These are phyloP conservation scores for Capsella rubella DNA, from an alignment of 441 rosid species.

Conservation along the genomic window DNA sequence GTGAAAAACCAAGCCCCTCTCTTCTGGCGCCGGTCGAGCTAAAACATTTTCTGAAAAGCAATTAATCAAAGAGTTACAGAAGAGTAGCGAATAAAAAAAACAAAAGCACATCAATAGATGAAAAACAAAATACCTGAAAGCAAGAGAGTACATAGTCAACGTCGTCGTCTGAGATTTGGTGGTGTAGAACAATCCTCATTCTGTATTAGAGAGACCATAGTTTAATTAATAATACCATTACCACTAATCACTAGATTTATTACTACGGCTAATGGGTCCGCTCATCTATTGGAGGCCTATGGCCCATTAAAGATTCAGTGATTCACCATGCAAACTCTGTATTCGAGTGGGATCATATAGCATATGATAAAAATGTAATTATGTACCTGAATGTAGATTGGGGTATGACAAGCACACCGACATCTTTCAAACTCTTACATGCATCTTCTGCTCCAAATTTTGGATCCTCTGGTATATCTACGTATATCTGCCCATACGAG, in stretches of 20 bases:
- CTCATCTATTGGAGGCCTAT: background rate
- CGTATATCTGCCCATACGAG: conserved; percentile 55
- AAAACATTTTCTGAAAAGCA: conserved; percentile 32
- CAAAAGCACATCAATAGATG: background rate
- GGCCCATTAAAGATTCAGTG: background rate
- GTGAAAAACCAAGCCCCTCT: background rate
- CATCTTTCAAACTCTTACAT: conserved; percentile 70
- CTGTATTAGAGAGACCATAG: conserved; percentile 48
- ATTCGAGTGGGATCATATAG: background rate
- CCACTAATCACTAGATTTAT: background rate
- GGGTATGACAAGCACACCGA: conserved; percentile 68
- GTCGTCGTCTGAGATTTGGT: conserved; percentile 81
- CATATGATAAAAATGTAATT: background rate
- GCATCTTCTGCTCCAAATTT: conserved; percentile 60
- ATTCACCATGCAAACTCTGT: background rate
- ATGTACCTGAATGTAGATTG: conserved; percentile 66
- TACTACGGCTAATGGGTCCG: background rate
- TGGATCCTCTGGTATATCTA: conserved; percentile 61
- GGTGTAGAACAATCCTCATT: conserved; percentile 83
- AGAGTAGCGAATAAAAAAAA: background rate
- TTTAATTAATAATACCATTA: background rate
- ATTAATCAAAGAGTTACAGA: background rate
- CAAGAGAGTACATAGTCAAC: conserved; percentile 72
- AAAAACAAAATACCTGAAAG: conserved; percentile 59
- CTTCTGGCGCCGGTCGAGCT: conserved; percentile 25